Evolutionary conservation across 2,329 filamentous ascomycete genomes (phyloP), one percentile per base, ranked within the genome.

Genomic region (Periconia sp.): DNA sequence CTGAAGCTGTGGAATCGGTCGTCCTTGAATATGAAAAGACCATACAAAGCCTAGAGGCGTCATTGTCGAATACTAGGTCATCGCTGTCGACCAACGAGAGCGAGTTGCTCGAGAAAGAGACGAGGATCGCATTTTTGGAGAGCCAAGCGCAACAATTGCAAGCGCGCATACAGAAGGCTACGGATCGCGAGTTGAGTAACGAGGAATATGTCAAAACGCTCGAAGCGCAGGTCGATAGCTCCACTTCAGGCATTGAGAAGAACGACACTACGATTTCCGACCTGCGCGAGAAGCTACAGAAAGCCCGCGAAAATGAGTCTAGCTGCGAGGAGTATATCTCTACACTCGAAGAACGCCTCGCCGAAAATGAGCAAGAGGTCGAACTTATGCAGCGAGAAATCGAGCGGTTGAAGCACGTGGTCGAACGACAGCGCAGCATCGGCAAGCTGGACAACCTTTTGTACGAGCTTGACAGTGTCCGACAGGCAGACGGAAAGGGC

Each of bases 21-120:
- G 90, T 99, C 3, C 76, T 97, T 35, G 94, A 99, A 71, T 99
- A 99, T 66, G 95, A 99, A 69, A 97, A 95, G 78, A 99, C 95
- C 0, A 99, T 99, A 36, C 92, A 97, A 68, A 87, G 84, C 39
- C 80, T 99, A 12, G 94, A 99, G 70, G 85, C 91, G 36, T 96
- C 92, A 2, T 81, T 99, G 11, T 92, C 92, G 0, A 94, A 85
- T 61, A 97, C 94, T 1, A 83, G 94, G 43, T 80, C 88, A 23
- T 90, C 89, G 0, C 78, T 99, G 19, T 87, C 94, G 9, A 86
- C 77, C 52, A 92, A 88, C 0, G 95, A 99, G 69, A 94, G 91
- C 40, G 87, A 77, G 43, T 78, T 99, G 17, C 78, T 97, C 3
- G 95, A 99, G 69, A 94, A 88, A 67, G 94, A 99, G 72, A 94